These are phyloP conservation scores for Boechera stricta DNA, from an alignment of 345 rosid genomes.

Conservation along the genomic window DNA sequence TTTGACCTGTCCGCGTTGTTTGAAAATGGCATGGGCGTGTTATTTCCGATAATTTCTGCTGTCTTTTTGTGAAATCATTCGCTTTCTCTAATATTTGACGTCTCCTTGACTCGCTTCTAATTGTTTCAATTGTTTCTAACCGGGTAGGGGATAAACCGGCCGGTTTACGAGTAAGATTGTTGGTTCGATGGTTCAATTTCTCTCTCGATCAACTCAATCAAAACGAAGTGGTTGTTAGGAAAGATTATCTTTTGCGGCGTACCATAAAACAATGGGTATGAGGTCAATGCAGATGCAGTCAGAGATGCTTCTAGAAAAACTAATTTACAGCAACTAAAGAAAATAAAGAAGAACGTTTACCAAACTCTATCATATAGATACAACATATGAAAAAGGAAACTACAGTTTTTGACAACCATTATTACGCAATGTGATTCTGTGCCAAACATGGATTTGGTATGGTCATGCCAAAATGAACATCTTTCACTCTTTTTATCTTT, in stretches of 20 bases:
- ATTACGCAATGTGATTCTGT: slow-evolving; percentile 29
- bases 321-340: slow-evolving; percentile 7
- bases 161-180: slow-evolving; percentile 9
- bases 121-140: slow-evolving; percentile 22
- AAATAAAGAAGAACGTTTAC: slow-evolving; percentile 21
- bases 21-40: slow-evolving; percentile 39
- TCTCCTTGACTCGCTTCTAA: slow-evolving; percentile 17
- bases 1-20: slow-evolving; percentile 46
- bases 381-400: slow-evolving; percentile 26
- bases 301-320: neutral
- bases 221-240: no score
- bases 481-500: neutral
- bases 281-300: neutral
- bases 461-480: slow-evolving; percentile 26
- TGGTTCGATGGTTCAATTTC: neutral
- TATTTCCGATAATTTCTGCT: neutral
- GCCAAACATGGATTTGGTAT: slow-evolving; percentile 33
- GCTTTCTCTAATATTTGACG: slow-evolving; percentile 8
- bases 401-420: slow-evolving; percentile 27
- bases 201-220: neutral
- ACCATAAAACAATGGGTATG: neutral
- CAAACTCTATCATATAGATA: slow-evolving; percentile 33
- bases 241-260: no score
- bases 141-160: slow-evolving; percentile 16
- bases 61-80: slow-evolving; percentile 31